Conservation (phyloP, 2,329 filamentous ascomycete genomes). For the Colletotrichum ledebouriae region DNA sequence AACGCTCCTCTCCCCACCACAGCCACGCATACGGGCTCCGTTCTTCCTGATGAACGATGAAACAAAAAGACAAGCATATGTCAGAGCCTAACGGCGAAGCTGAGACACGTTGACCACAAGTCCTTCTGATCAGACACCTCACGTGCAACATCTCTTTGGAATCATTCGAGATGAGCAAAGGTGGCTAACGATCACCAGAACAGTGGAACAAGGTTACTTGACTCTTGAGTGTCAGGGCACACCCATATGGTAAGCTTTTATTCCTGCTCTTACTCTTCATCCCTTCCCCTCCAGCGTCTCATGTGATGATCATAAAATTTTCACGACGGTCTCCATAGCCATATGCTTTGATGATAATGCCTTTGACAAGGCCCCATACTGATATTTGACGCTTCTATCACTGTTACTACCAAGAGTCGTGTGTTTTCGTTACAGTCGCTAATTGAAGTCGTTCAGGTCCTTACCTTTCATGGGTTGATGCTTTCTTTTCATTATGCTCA, state of each 20-base stretch:
- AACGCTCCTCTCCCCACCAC: neutral
- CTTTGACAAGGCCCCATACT: constrained; percentile 44
- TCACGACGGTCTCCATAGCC: constrained; percentile 45
- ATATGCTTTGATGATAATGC: constrained; percentile 45
- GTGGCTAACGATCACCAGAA: constrained; percentile 26
- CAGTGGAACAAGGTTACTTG: neutral
- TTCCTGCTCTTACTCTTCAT: neutral
- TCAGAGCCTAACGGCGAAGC: constrained; percentile 45
- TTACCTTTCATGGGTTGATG: neutral
- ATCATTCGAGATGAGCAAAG: constrained; percentile 1
- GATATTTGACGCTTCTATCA: constrained; percentile 37
- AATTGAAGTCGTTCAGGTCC: constrained; percentile 32
- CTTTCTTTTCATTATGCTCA: constrained; percentile 22
- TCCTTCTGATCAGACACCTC: constrained; percentile 42
- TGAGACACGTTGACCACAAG: constrained; percentile 43
- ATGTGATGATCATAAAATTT: constrained; percentile 44
- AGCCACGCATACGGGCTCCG: constrained; percentile 29
- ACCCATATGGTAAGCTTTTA: constrained; percentile 10
- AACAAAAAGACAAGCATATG: constrained; percentile 46
- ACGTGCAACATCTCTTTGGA: constrained; percentile 24
- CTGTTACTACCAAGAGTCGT: constrained; percentile 27
- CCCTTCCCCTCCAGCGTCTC: constrained; percentile 13
- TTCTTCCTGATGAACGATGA: constrained; percentile 44
- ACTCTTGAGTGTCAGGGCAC: too few species aligned
- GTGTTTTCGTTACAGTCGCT: constrained; percentile 26